phyloP scores from a whole-genome alignment of 495 filamentous ascomycete genomes.

The Pyronema domesticum region DNA sequence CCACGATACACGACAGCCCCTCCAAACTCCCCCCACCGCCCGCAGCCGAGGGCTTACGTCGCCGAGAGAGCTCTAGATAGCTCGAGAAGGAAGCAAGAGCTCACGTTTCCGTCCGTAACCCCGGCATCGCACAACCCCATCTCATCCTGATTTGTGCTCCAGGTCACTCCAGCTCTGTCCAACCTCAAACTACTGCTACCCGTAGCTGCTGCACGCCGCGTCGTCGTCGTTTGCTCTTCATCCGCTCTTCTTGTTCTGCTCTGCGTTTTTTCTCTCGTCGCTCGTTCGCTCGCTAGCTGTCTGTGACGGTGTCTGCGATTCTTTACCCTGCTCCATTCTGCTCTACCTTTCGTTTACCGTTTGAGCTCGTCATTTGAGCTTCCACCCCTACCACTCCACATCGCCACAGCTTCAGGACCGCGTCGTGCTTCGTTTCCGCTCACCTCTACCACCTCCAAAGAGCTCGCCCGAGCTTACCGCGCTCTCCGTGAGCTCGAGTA shows the following conservation, averaged over 20 bases:
- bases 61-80: no score
- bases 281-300: background rate
- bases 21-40: background rate
- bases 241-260: background rate
- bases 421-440: constrained; percentile 11
- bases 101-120: no score
- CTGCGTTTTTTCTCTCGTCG: background rate
- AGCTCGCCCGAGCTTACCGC: background rate
- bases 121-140: no score
- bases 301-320: background rate
- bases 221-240: background rate
- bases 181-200: background rate
- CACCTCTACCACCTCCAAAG: background rate
- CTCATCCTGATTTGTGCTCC: no score
- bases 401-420: constrained; percentile 1
- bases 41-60: no score
- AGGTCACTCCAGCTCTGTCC: background rate
- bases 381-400: constrained; percentile 1
- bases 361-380: background rate
- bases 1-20: no score
- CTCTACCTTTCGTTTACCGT: background rate
- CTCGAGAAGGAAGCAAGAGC: no score
- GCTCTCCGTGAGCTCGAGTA: constrained; percentile 7
- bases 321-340: background rate
- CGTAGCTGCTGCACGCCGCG: background rate